phyloP scores from a whole-genome alignment of 202 grass and related monocot species.

The Zizania palustris region DNA sequence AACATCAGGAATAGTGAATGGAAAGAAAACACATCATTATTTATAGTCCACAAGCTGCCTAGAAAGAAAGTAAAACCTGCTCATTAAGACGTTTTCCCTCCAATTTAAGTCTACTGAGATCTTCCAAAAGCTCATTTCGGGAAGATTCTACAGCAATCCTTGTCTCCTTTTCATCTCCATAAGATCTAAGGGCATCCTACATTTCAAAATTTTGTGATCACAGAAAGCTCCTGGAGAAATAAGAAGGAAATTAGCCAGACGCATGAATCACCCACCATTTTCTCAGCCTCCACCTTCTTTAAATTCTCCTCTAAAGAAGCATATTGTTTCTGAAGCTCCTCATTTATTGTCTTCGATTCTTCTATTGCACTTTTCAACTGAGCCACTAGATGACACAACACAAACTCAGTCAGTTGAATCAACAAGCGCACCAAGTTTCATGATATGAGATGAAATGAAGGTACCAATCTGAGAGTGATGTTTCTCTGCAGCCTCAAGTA shows the following conservation, averaged over 20 bases:
- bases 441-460: background rate
- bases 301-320: slow-evolving; percentile 53
- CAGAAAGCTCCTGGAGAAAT: background rate
- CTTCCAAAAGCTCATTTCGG: slow-evolving; percentile 45
- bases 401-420: slow-evolving; percentile 11
- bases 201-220: background rate
- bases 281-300: slow-evolving; percentile 62
- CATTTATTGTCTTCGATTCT: slow-evolving; percentile 44
- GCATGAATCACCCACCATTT: slow-evolving; percentile 48
- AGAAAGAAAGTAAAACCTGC: slow-evolving; percentile 52
- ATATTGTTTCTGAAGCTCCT: slow-evolving; percentile 60
- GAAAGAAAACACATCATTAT: background rate
- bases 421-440: background rate
- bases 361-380: slow-evolving; percentile 46
- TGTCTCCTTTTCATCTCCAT: slow-evolving; percentile 59
- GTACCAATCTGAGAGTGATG: slow-evolving; percentile 69
- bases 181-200: slow-evolving; percentile 56
- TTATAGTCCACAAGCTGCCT: background rate
- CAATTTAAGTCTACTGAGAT: slow-evolving; percentile 55
- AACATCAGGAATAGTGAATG: background rate
- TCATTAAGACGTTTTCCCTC: slow-evolving; percentile 67
- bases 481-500: slow-evolving; percentile 52
- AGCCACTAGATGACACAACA: slow-evolving; percentile 40
- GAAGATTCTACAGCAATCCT: slow-evolving; percentile 49
- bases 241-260: background rate